These are phyloP conservation scores for Auxenochlorella pyrenoidosa DNA, from an alignment of 139 green algal genomes.

Conservation along the genomic window DNA sequence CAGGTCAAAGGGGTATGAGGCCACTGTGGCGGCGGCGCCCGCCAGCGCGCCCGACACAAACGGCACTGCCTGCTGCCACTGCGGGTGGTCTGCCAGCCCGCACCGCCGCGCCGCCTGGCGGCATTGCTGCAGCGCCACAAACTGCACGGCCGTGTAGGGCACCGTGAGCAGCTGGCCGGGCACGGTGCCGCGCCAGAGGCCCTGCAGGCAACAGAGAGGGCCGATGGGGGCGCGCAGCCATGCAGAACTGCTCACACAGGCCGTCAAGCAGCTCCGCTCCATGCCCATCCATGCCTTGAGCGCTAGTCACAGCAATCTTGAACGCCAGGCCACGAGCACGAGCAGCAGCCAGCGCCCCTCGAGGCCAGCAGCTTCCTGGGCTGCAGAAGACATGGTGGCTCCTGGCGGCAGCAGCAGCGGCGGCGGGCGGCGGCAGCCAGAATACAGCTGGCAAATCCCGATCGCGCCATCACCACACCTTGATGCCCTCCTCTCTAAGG, in stretches of 20 bases:
- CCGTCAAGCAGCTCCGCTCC: no score
- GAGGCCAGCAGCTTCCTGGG: background rate
- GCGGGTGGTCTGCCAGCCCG: constrained; percentile 16
- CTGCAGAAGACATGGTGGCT: background rate
- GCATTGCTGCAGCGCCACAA: constrained; percentile 88
- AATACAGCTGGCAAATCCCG: background rate
- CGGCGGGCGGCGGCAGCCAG: background rate
- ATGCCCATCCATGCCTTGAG: no score
- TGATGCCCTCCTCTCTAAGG: constrained; percentile 88
- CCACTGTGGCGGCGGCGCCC: constrained; percentile 89
- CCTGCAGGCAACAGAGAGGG: constrained; percentile 63
- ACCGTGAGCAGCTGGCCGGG: constrained; percentile 93
- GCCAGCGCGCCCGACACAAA: constrained; percentile 89
- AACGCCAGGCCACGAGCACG: background rate
- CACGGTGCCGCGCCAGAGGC: constrained; percentile 94
- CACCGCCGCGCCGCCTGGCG: constrained; percentile 40
- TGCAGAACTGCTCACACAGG: background rate
- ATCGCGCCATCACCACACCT: constrained; percentile 48
- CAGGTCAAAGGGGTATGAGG: constrained; percentile 99
- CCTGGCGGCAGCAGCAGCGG: no score
- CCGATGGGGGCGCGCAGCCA: background rate
- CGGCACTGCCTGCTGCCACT: constrained; percentile 63
- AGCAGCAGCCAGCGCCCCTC: background rate
- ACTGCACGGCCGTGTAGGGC: constrained; percentile 98
- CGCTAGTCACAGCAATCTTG: no score